Base-by-base conservation (phyloP, 805 yeast genomes). In the Saccharomycopsis sp. region DNA sequence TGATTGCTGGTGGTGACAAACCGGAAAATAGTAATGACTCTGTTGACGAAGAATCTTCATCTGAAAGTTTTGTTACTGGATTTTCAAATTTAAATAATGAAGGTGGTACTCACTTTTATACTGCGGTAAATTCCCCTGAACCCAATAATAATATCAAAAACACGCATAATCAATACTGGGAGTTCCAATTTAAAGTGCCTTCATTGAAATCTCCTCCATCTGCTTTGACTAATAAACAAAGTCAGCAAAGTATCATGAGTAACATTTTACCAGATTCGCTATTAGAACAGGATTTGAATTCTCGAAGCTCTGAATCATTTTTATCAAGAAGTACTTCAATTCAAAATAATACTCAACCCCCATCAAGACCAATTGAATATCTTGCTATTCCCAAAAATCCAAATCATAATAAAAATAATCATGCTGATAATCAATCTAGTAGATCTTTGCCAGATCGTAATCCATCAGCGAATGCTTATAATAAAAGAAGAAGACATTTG, bases 1-100 rank as follows among this genome's bases (percentile, higher is more conserved):
- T 58, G 25, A 63, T 66, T 25, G 53, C 62, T 4, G 42, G 41
- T 15, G 34, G 38, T 19, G 21, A 25, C 5, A 15, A 20, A 13
- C 27, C 33, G 5, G 33, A 31, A 17, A 17, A 5, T 17, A 17
- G 21, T 17, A 31, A 5, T 14, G 33, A 15, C 17, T 6, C 8
- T 28, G 6, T 5, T 8, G 15, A 10, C 6, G 13, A 5, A 10
- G 31, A 28, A 10, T 8, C 31, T 9, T 9, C 10, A 10, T 5
- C 13, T 12, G 9, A 34, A 9, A 15, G 21, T 13, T 31, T 31
- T 31, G 18, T 31, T 15, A 31, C 34, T 14, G 34, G 21, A 14
- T 18, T 21, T 31, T 10, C 31, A 23, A 23, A 10, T 10, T 23
- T 23, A 6, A 23, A 23, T 10, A 23, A 23, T 23, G n/a, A n/a